These are phyloP conservation scores for Astrephomene gubernaculifera DNA, from an alignment of 139 green algal genomes.

Conservation along the genomic window DNA sequence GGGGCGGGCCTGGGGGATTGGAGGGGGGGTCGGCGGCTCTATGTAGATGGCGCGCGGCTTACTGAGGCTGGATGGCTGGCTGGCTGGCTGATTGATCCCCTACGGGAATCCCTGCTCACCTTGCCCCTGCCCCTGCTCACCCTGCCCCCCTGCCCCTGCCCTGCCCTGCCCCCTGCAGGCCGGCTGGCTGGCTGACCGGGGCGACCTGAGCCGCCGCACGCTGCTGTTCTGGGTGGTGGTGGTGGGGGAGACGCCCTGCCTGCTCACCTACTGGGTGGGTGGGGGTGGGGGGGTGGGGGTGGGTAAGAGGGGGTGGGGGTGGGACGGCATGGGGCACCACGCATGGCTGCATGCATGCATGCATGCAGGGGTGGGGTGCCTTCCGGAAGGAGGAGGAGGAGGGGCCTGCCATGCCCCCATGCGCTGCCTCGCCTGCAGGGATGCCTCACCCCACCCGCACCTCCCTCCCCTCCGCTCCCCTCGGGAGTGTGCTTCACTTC, in stretches of 20 bases:
- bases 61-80: too few species aligned
- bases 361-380: not conserved
- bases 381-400: not conserved
- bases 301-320: not conserved
- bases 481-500: too few species aligned
- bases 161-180: constrained; percentile 28
- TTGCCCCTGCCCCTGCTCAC: not conserved
- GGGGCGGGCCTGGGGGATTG: not conserved
- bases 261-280: constrained; percentile 77
- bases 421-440: not conserved
- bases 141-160: not conserved
- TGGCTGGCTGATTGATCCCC: too few species aligned
- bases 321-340: not conserved
- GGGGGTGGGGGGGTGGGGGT: not conserved
- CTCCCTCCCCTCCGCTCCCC: too few species aligned
- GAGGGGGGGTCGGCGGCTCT: not conserved
- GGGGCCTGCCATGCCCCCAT: too few species aligned
- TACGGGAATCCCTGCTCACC: not conserved
- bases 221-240: constrained; percentile 80
- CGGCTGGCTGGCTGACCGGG: constrained; percentile 76
- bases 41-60: not conserved
- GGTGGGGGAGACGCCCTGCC: constrained; percentile 79
- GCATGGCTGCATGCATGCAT: too few species aligned
- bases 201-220: constrained; percentile 63
- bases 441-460: not conserved